Evolutionary conservation across 2,329 filamentous ascomycete species (phyloP).

Genomic region (Ramularia endophylla): DNA sequence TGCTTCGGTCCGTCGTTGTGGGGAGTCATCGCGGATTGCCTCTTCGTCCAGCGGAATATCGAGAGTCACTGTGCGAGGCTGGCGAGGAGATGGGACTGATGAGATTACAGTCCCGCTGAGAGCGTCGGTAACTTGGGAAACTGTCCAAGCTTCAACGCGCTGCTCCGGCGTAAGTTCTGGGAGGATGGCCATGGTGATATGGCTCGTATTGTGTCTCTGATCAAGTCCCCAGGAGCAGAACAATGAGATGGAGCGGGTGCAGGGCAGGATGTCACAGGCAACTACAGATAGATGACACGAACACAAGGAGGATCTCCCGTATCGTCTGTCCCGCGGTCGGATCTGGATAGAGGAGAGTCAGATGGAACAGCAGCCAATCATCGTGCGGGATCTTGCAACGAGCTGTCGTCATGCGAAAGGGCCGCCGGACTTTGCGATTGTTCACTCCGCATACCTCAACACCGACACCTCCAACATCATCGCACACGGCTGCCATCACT

Average conservation of each 20-base stretch:
- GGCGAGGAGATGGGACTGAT: slow-evolving; percentile 20
- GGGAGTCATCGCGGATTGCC: slow-evolving; percentile 23
- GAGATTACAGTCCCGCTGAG: slow-evolving; percentile 38
- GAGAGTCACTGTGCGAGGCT: slow-evolving; percentile 51
- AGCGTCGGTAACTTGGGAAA: slow-evolving; percentile 39
- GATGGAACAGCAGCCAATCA: no score
- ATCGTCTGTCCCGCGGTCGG: neutral
- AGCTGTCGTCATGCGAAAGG: no score
- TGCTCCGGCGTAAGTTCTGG: slow-evolving; percentile 15
- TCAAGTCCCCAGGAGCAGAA: no score
- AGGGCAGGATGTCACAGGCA: no score
- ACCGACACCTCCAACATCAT: no score
- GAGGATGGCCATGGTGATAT: slow-evolving; percentile 16
- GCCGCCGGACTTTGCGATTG: no score
- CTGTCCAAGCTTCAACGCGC: slow-evolving; percentile 43
- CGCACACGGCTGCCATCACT: no score
- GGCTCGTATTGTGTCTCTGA: no score
- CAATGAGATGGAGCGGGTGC: no score
- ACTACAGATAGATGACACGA: no score
- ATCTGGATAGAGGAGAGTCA: slow-evolving; percentile 1
- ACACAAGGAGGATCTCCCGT: neutral
- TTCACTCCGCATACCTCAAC: no score
- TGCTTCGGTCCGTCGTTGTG: slow-evolving; percentile 22
- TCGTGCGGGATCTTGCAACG: no score
- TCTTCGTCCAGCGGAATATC: slow-evolving; percentile 69